Conservation (phyloP, 306 rosid genomes). For the Neltuma alba region DNA sequence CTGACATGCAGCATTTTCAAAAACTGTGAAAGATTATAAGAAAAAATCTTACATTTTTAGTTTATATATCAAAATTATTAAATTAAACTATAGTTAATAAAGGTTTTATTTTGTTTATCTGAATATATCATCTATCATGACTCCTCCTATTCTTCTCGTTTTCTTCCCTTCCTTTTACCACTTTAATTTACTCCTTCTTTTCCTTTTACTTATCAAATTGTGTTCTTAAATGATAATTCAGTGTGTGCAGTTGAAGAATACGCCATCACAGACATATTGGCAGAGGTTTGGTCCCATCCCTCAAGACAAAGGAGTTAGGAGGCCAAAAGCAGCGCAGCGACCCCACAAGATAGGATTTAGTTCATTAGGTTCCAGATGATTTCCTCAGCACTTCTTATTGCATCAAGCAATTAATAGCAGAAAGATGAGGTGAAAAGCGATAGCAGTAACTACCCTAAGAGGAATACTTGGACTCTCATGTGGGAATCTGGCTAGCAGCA, state of each 20-base stretch:
- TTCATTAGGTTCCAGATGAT: constrained; percentile 4
- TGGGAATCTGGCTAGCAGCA: not conserved
- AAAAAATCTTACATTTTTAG: not conserved
- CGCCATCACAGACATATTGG: constrained; percentile 7
- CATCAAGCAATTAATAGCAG: constrained; percentile 12
- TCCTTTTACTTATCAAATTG: constrained; percentile 19
- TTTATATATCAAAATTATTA: not conserved
- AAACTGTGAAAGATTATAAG: not conserved
- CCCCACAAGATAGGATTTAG: not conserved
- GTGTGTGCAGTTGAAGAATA: constrained; percentile 20
- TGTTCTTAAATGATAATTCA: constrained; percentile 9
- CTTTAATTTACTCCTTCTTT: constrained; percentile 2
- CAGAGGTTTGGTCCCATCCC: constrained; percentile 21
- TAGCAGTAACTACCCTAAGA: constrained; percentile 9
- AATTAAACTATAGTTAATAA: not conserved
- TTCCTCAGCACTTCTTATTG: constrained; percentile 4
- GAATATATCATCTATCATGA: constrained; percentile 25
- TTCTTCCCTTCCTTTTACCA: not conserved
- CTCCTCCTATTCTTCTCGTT: not conserved
- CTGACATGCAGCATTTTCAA: not conserved
- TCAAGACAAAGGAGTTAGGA: constrained; percentile 21
- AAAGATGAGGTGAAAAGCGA: constrained; percentile 16
- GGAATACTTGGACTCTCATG: constrained; percentile 23
- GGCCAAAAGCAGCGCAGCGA: constrained; percentile 31
- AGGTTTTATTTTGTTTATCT: not conserved